Base-by-base conservation (phyloP, 345 rosid genomes). In the Euphorbia pulcherrima region DNA sequence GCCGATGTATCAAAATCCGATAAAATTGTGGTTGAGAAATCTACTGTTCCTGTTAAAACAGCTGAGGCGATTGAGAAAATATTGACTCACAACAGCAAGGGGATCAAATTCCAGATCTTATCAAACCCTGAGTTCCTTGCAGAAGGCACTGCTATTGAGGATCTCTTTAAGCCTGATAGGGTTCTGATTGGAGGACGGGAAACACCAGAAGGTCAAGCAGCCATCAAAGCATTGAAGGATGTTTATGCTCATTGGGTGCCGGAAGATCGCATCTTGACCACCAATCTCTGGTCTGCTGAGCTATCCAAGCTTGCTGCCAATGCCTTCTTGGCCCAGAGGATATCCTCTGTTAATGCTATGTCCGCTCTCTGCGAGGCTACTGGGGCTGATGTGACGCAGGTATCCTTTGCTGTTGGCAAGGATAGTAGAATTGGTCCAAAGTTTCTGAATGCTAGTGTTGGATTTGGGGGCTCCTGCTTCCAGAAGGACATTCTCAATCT, bases 91-190 rank as follows among this genome's bases (percentile, higher is more conserved):
- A 91, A 91, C 81, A 89, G 91, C 84, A 91, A 91, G 76, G 97
- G 96, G 59, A 89, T 91, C 82, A 89, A 88, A 60, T 91, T 87
- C 80, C 97, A 91, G 84, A 89, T 91, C 69, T 91, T 91, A 37
- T 91, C 97, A 27, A 91, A 91, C 82, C 97, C 97, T 0, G 97
- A 91, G 83, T 91, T 91, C 74, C 97, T 91, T 76, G 97, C 97
- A 5, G 97, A 91, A 75, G 97, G 97, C 77, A 91, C 97, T 53
- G 97, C 97, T 20, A 87, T 89, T 40, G 65, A 74, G 21, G 97
- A 91, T 71, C 88, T 91, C 67, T 76, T 87, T 70, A 55, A 73
- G 5, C 97, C 97, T 1, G 97, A 91, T 72, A 87, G 96, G 41
- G 97, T 89, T 40, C 96, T 91, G 6, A 91, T 91, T 18, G 96